Evolutionary conservation across 352 stramenopile species (phyloP).

Genomic region (Globisporangium perplexum): DNA sequence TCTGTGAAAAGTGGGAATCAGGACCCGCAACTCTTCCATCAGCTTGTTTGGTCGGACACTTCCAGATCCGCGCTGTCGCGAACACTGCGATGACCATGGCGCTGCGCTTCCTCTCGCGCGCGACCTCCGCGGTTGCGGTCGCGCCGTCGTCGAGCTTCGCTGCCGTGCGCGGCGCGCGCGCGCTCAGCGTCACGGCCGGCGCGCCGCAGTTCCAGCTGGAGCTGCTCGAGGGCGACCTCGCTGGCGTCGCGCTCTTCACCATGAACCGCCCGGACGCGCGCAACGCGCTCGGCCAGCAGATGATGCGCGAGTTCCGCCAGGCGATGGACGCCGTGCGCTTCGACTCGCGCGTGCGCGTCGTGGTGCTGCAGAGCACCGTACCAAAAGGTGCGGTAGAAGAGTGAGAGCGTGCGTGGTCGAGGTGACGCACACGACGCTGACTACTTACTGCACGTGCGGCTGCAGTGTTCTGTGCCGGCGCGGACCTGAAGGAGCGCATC

Average conservation of each 20-base stretch:
- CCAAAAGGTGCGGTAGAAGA: constrained; percentile 32
- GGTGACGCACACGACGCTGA: no score
- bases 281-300: constrained; percentile 76
- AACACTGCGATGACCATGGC: constrained; percentile 7
- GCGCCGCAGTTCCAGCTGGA: constrained; percentile 54
- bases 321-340: constrained; percentile 63
- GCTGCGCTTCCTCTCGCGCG: constrained; percentile 9
- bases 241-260: constrained; percentile 68
- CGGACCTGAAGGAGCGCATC: constrained; percentile 88
- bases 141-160: not conserved
- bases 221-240: constrained; percentile 43
- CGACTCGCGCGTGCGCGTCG: constrained; percentile 65
- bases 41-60: no score
- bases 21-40: no score
- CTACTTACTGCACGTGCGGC: no score
- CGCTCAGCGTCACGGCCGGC: constrained; percentile 12
- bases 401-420: no score
- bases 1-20: no score
- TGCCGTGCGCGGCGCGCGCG: not conserved
- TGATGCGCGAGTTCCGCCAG: constrained; percentile 74
- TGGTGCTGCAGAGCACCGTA: constrained; percentile 72
- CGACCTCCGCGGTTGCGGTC: not conserved
- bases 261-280: constrained; percentile 66
- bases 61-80: not conserved
- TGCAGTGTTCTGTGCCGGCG: constrained; percentile 86